These are phyloP conservation scores for Trichosphaerium sp. DNA, from an alignment of 78 protist genomes.

Conservation along the genomic window DNA sequence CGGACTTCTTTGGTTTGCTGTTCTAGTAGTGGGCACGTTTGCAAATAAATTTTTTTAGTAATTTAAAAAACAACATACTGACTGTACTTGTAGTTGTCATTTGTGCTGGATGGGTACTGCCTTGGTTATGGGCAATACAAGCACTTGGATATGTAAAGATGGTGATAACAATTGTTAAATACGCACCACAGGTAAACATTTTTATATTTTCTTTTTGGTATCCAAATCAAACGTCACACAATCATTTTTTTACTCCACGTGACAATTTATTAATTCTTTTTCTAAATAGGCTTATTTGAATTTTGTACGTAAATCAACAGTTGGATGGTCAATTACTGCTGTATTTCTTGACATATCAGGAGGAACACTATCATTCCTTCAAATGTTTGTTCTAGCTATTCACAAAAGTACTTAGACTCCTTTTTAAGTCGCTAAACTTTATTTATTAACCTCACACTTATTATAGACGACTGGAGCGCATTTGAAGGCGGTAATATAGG, in stretches of 20 bases:
- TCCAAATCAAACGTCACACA: no score
- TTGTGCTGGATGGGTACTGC: not conserved
- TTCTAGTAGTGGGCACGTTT: not conserved
- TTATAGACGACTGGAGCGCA: conserved; percentile 28
- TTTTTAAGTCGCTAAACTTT: no score
- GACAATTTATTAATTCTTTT: not conserved
- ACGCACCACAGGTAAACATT: conserved; percentile 29
- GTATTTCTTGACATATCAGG: conserved; percentile 39
- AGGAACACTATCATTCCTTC: not conserved
- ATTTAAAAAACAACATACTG: not conserved
- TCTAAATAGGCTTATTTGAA: conserved; percentile 15
- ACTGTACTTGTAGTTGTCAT: not conserved
- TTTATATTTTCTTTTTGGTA: not conserved
- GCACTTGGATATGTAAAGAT: conserved; percentile 22
- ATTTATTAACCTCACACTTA: conserved; percentile 1
- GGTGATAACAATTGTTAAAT: conserved; percentile 23
- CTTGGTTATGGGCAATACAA: conserved; percentile 1
- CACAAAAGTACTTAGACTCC: not conserved
- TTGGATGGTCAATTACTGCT: conserved; percentile 43
- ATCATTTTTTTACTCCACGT: not conserved
- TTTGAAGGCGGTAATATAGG: conserved; percentile 20
- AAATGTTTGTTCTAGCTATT: not conserved
- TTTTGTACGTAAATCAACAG: conserved; percentile 12
- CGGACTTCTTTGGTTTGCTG: not conserved
- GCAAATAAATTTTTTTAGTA: no score